Base-by-base conservation (phyloP, 805 yeast species). In the Brettanomyces naardenensis region DNA sequence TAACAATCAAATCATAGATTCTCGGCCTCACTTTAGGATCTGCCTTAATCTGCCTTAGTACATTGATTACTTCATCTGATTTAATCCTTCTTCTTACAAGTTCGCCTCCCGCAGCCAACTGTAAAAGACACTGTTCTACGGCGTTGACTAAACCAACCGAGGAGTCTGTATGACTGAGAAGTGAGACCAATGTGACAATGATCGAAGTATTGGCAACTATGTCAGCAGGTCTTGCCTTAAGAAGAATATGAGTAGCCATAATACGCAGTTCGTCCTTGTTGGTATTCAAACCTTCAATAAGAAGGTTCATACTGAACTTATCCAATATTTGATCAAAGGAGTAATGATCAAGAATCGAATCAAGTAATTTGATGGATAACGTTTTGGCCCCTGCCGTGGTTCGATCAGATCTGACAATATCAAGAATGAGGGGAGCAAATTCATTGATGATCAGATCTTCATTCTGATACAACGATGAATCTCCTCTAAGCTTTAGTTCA, bases 191-290 rank as follows among this genome's bases (percentile, higher is more conserved):
- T 15, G 44, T 44, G 11, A 44, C 38, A 13, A 58, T 34, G 4
- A 62, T 38, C 4, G 55, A 49, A 0, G 64, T 53, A 34, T 55
- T 58, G 7, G 63, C 61, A 13, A 61, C 39, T n/a, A 58, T 27
- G 39, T 60, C 66, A 3, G 59, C 44, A 2, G 64, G 62, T 6
- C 48, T 43, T 4, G 61, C 55, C 25, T 45, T 47, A 4, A 41
- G 21, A 4, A 64, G 39, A 10, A 59, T 39, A 3, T 48, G 38
- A 11, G 58, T 46, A 21, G 54, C 48, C 10, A 54, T 45, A 2
- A 44, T 33, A 31, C 54, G 53, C 20, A 64, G 44, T 15, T 47
- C 46, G 11, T 54, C 50, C 20, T 50, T 42, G 11, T 48, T 48
- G 11, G 56, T 48, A 13, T 45, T 44, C 17, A 62, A 44, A 0